Percentiles rank a stretch among this genome's conserved stretches.
Evolutionary conservation across 495 filamentous ascomycete species (phyloP).

Genomic region (Oleoguttula mirabilis): DNA sequence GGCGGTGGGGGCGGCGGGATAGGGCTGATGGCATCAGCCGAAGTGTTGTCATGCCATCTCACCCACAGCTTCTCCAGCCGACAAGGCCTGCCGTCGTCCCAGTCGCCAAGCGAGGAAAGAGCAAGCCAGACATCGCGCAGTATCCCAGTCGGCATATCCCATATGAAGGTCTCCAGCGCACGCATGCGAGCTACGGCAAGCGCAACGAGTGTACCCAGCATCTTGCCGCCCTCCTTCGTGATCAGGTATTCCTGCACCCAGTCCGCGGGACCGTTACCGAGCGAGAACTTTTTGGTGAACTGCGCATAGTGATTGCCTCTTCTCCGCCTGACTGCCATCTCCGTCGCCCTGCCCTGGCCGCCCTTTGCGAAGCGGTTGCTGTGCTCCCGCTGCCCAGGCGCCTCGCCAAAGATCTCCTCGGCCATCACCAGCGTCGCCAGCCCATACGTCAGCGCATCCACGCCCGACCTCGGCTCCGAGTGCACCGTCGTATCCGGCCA

Average conservation of each 20-base stretch:
- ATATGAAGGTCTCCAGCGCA: conserved; percentile 80
- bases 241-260: conserved; percentile 84
- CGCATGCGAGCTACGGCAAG: conserved; percentile 74
- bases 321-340: conserved; percentile 29
- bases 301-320: conserved; percentile 73
- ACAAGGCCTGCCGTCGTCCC: conserved; percentile 46
- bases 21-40: conserved; percentile 28
- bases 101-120: conserved; percentile 58
- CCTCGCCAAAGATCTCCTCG: conserved; percentile 53
- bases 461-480: conserved; percentile 56
- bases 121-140: conserved; percentile 79
- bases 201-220: conserved; percentile 86
- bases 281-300: conserved; percentile 77
- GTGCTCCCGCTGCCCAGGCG: conserved; percentile 25
- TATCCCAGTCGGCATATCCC: conserved; percentile 95
- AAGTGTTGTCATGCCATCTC: conserved; percentile 73
- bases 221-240: conserved; percentile 80
- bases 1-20: conserved; percentile 26
- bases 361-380: conserved; percentile 2
- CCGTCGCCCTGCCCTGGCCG: conserved; percentile 12
- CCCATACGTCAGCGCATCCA: conserved; percentile 87
- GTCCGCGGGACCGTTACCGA: conserved; percentile 72
- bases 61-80: conserved; percentile 74
- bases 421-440: conserved; percentile 75
- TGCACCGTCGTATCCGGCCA: conserved; percentile 67